Conservation (phyloP, 257 asterid species). For the Nicotiana attenuata region DNA sequence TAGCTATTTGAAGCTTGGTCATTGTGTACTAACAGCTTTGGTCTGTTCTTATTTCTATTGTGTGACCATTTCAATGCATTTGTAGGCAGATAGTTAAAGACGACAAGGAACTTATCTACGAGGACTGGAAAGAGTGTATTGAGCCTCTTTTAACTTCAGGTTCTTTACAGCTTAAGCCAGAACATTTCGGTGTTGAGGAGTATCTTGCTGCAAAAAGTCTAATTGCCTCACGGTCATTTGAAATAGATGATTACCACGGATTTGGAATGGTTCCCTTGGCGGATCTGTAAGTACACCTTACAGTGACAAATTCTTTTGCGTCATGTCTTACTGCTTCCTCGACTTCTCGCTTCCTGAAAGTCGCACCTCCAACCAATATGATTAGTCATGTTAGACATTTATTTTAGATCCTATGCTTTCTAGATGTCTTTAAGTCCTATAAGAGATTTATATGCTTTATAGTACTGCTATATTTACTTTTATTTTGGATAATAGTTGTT, state of each 20-base stretch:
- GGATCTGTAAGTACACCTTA: slow-evolving; percentile 67
- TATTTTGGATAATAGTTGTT: no score
- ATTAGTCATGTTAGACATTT: no score
- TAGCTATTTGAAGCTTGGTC: neutral
- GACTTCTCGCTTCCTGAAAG: neutral
- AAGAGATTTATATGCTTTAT: no score
- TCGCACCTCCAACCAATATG: no score
- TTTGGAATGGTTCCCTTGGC: slow-evolving; percentile 96
- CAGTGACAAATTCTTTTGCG: neutral
- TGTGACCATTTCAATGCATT: slow-evolving; percentile 13
- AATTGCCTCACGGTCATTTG: slow-evolving; percentile 75
- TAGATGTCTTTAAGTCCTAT: no score
- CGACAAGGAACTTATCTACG: slow-evolving; percentile 61
- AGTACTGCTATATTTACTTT: no score
- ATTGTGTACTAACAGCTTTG: neutral
- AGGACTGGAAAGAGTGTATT: slow-evolving; percentile 87
- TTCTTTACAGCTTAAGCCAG: slow-evolving; percentile 42
- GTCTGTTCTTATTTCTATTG: neutral
- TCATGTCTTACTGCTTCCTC: slow-evolving; percentile 6
- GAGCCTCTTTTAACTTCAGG: slow-evolving; percentile 47
- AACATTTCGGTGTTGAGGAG: slow-evolving; percentile 52
- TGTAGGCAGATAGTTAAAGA: slow-evolving; percentile 71
- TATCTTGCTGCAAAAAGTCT: slow-evolving; percentile 81
- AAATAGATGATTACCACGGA: slow-evolving; percentile 76
- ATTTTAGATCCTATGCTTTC: no score